These are phyloP conservation scores for Penicillium lividum DNA, from an alignment of 495 filamentous ascomycete genomes.

Conservation along the genomic window DNA sequence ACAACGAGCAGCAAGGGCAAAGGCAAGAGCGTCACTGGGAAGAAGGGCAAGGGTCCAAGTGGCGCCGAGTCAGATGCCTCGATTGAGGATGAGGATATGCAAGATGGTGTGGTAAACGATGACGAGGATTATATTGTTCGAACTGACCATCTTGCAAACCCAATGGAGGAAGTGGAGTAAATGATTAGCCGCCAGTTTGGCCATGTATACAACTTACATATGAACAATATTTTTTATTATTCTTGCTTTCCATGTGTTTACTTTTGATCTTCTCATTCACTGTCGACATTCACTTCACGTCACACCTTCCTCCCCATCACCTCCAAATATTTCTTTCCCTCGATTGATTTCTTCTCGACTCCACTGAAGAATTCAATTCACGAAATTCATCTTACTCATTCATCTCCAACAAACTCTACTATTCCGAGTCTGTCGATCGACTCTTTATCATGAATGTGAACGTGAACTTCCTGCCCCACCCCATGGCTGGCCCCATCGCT, in stretches of 20 bases:
- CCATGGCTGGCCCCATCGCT: background rate
- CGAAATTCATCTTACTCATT: no score
- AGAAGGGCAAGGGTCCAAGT: slow-evolving; percentile 41
- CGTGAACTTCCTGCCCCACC: no score
- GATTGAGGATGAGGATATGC: slow-evolving; percentile 35
- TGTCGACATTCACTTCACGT: background rate
- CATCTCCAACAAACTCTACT: no score
- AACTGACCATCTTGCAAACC: slow-evolving; percentile 41
- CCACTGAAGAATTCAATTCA: no score
- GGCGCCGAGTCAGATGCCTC: slow-evolving; percentile 43
- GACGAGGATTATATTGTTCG: slow-evolving; percentile 52
- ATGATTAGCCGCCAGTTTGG: background rate
- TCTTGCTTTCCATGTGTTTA: background rate
- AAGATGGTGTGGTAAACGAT: slow-evolving; percentile 33
- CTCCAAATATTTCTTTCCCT: background rate
- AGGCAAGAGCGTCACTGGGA: slow-evolving; percentile 35
- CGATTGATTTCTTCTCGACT: background rate
- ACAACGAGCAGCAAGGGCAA: slow-evolving; percentile 39
- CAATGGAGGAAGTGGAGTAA: slow-evolving; percentile 33
- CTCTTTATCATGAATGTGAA: no score
- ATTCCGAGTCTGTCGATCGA: no score
- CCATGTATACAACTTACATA: slow-evolving; percentile 7
- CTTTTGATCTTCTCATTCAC: background rate
- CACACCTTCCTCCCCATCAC: background rate
- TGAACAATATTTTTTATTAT: slow-evolving; percentile 2